Percentiles rank a stretch among this genome's conserved stretches.
Evolutionary conservation across 1,139 yeast genomes (phyloP).

Genomic region (Fermentozyma sake): DNA sequence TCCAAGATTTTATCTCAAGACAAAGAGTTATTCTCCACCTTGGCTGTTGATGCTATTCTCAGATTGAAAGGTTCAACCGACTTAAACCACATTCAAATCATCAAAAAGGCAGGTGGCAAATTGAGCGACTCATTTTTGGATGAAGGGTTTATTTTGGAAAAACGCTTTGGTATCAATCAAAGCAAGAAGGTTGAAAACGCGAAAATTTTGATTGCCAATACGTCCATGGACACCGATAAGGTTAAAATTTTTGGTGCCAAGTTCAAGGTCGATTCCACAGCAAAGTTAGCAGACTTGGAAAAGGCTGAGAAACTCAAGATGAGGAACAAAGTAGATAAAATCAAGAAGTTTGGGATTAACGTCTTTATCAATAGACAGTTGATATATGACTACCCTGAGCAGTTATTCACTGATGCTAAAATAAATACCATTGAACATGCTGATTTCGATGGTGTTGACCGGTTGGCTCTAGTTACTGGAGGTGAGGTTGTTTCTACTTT

Average conservation of each 20-base stretch:
- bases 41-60: slow-evolving; percentile 92
- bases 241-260: slow-evolving; percentile 97
- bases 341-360: slow-evolving; percentile 75
- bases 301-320: slow-evolving; percentile 93
- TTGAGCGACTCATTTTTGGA: slow-evolving; percentile 89
- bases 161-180: slow-evolving; percentile 90
- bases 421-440: slow-evolving; percentile 97
- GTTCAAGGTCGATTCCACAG: slow-evolving; percentile 92
- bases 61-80: slow-evolving; percentile 93
- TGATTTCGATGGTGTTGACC: slow-evolving; percentile 96
- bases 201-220: slow-evolving; percentile 85
- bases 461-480: slow-evolving; percentile 93
- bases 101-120: slow-evolving; percentile 91
- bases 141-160: slow-evolving; percentile 90
- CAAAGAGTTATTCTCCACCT: slow-evolving; percentile 78
- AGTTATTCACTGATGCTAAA: slow-evolving; percentile 79
- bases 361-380: slow-evolving; percentile 93
- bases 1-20: slow-evolving; percentile 95
- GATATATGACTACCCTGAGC: slow-evolving; percentile 97
- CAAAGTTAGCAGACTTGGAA: slow-evolving; percentile 91
- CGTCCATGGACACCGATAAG: slow-evolving; percentile 96
- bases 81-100: slow-evolving; percentile 88
- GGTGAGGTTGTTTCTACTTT: slow-evolving; percentile 98
- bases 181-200: slow-evolving; percentile 84
- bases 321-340: slow-evolving; percentile 86